Conservation (phyloP, 805 yeast genomes). For the Candida mattraensis region DNA sequence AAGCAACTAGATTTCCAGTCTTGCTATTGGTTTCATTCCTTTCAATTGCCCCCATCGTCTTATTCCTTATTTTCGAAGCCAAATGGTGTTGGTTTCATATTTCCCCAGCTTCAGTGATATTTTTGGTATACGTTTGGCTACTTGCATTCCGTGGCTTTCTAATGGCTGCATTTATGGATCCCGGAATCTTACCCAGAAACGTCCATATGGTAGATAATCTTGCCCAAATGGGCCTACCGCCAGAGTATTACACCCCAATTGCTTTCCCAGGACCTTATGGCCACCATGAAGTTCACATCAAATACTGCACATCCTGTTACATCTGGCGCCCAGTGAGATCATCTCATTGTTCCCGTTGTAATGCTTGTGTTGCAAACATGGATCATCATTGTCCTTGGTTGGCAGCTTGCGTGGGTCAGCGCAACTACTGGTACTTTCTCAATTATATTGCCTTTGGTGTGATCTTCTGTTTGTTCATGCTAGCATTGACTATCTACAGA, state of each 20-base stretch:
- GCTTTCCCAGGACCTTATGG: constrained; percentile 44
- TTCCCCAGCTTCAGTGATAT: constrained; percentile 54
- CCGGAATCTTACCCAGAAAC: constrained; percentile 70
- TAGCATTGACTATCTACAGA: constrained; percentile 33
- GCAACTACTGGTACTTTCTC: constrained; percentile 66
- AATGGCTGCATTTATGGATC: constrained; percentile 59
- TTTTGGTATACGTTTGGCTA: constrained; percentile 60
- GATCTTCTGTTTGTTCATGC: constrained; percentile 31
- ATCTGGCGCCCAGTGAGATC: constrained; percentile 78
- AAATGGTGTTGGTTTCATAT: constrained; percentile 56
- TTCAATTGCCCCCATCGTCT: constrained; percentile 40
- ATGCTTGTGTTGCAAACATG: constrained; percentile 57
- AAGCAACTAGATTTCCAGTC: constrained; percentile 14
- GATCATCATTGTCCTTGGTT: constrained; percentile 69
- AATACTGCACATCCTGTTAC: constrained; percentile 58
- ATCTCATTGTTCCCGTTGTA: constrained; percentile 72
- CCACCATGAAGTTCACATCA: constrained; percentile 36
- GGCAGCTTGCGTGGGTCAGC: constrained; percentile 73
- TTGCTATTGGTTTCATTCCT: constrained; percentile 12
- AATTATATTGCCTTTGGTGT: constrained; percentile 44
- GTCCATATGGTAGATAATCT: constrained; percentile 52
- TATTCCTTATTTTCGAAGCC: constrained; percentile 53
- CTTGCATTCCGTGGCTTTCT: constrained; percentile 48
- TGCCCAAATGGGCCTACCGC: constrained; percentile 42
- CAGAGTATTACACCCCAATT: constrained; percentile 54